phyloP scores from a whole-genome alignment of 768 basidiomycete genomes.

The Lanmaoa pseudosensibilis region DNA sequence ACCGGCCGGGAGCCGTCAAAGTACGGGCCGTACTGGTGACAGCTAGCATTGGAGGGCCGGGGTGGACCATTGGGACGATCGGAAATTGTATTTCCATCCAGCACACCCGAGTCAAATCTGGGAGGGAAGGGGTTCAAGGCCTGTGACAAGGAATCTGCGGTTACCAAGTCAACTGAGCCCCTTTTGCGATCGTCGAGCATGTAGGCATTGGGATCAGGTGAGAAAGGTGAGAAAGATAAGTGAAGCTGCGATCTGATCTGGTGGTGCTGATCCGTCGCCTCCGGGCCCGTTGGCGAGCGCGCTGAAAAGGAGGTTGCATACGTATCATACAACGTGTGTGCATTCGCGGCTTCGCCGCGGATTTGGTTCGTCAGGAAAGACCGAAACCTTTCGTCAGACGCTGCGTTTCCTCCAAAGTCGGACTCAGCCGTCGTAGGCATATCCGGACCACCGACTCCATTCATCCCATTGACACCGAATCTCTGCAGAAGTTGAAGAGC shows the following conservation, averaged over 20 bases:
- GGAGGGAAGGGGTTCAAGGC: slow-evolving; percentile 51
- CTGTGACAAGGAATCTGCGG: slow-evolving; percentile 47
- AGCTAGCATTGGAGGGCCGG: slow-evolving; percentile 45
- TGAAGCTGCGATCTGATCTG: slow-evolving; percentile 21
- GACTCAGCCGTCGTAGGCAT: slow-evolving; percentile 4
- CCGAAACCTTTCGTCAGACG: slow-evolving; percentile 26
- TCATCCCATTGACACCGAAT: slow-evolving; percentile 44
- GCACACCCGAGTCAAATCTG: slow-evolving; percentile 41
- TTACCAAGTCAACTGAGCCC: slow-evolving; percentile 36
- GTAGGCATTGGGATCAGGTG: slow-evolving; percentile 65
- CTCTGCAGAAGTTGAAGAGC: slow-evolving; percentile 62
- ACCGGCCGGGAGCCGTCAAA: slow-evolving; percentile 42
- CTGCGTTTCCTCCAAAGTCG: slow-evolving; percentile 18
- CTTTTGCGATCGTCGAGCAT: slow-evolving; percentile 37
- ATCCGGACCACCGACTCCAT: slow-evolving; percentile 22
- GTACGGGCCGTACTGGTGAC: slow-evolving; percentile 47
- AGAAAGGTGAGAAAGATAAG: slow-evolving; percentile 69
- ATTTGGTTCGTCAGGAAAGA: slow-evolving; percentile 21
- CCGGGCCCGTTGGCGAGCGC: slow-evolving; percentile 14
- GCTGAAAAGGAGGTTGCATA: slow-evolving; percentile 19
- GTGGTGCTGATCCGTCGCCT: slow-evolving; percentile 17
- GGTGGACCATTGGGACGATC: slow-evolving; percentile 45
- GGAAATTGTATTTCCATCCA: slow-evolving; percentile 38
- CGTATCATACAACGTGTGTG: slow-evolving; percentile 22
- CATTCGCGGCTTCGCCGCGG: slow-evolving; percentile 14